Base-by-base conservation (phyloP, 2,329 filamentous ascomycete genomes). In the Clonostachys byssicola region DNA sequence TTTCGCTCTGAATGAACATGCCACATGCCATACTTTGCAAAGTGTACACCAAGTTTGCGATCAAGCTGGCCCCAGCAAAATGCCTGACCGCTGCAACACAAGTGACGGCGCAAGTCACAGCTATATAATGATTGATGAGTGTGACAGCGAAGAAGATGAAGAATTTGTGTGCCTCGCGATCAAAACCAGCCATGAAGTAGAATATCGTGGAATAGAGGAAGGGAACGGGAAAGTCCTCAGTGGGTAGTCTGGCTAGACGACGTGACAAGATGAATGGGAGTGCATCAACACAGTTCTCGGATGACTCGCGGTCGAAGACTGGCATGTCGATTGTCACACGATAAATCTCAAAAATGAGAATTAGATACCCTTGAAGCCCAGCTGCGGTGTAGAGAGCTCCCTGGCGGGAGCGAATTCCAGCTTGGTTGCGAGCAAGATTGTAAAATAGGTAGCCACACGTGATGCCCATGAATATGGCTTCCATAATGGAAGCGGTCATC, bases 101-200 rank as follows among this genome's bases (percentile, higher is more conserved):
- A 2, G 81, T 73, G 52, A 83, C 81, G 2, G 88, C 86, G 55
- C 87, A 86, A 1, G 81, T 86, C 10, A 92, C 80, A 1, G 86
- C 81, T 35, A 89, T 83, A 53, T 89, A 89, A 49, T 92, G 88
- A 41, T 81, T 83, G 4, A 91, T 62, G 5, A 92, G 62, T 0
- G 83, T 77, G 36, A 90, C 73, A 4, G 75, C 71, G 52, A 91
- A 85, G 66, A 90, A 92, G 1, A 77, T 82, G 49, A 92, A 83
- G 62, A 90, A 91, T 46, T 85, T 80, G 2, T 58, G 64, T 0
- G 75, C 79, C 9, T 83, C 76, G 4, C 75, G 71, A 42, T 87
- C 80, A 54, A 90, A 88, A 0, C 86, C 86, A 7, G 82, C 80
- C 84, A 91, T 89, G 61, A 89, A 91, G 62, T 91, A 92, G 58